Evolutionary conservation across 73 alveolate genomes (phyloP).

Genomic region (Paramecium tetraurelia): DNA sequence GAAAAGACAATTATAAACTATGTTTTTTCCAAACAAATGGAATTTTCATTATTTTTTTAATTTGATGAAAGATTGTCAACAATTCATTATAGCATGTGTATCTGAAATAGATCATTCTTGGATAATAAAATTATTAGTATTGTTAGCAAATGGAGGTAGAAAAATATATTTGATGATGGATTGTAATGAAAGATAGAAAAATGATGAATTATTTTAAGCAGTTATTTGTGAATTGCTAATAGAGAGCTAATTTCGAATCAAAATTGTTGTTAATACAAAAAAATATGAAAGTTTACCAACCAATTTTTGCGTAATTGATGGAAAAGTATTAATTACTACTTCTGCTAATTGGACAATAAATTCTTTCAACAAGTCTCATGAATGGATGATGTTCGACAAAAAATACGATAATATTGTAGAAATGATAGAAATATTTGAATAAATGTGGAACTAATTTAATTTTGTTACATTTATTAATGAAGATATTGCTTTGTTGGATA

Average conservation of each 20-base stretch:
- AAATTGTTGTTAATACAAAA: background rate
- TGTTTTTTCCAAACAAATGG: constrained; percentile 2
- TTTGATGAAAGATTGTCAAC: background rate
- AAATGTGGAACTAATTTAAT: background rate
- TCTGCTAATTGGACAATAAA: background rate
- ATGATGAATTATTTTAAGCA: background rate
- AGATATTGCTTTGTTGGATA: background rate
- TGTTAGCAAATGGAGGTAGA: background rate
- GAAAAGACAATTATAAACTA: background rate
- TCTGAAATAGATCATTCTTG: constrained; percentile 17
- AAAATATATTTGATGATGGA: background rate
- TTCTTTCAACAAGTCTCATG: background rate
- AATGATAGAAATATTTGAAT: background rate
- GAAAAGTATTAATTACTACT: background rate
- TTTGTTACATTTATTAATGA: background rate
- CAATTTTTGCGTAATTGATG: background rate
- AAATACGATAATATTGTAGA: background rate
- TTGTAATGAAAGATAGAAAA: background rate
- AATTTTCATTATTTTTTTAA: background rate
- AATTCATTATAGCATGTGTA: background rate
- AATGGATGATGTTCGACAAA: background rate
- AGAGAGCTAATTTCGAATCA: background rate
- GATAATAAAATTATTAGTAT: background rate
- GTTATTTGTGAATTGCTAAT: background rate
- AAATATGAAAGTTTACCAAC: background rate